Percentiles rank a stretch among this genome's conserved stretches.
phyloP scores from a whole-genome alignment of 1,284 basidiomycete species.

The Rhodotorula sp. region DNA sequence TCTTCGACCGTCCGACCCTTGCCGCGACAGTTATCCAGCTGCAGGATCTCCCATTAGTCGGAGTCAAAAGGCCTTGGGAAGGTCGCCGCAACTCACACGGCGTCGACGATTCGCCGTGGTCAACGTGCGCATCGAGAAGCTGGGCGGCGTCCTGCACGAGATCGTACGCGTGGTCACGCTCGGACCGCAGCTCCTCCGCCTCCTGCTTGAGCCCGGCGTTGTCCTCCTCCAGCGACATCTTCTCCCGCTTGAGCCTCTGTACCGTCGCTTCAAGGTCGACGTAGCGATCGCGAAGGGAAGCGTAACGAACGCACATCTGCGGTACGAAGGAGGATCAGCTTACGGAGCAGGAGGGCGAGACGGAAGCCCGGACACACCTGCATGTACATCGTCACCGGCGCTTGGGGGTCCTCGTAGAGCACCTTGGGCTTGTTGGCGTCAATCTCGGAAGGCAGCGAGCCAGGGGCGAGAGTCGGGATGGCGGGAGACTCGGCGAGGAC shows the following conservation, averaged over 20 bases:
- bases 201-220: not conserved
- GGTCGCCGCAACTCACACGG: too few relatives aligned
- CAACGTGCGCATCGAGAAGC: too few relatives aligned
- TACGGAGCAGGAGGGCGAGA: not conserved
- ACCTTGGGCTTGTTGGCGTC: not conserved
- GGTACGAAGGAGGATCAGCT: not conserved
- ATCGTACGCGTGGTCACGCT: too few relatives aligned
- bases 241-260: not conserved
- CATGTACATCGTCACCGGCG: not conserved
- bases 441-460: not conserved
- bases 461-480: not conserved
- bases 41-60: too few relatives aligned
- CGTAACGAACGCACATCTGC: not conserved
- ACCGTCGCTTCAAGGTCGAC: not conserved
- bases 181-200: not conserved
- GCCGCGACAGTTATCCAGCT: too few relatives aligned
- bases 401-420: not conserved
- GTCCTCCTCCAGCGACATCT: not conserved
- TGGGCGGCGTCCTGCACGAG: too few relatives aligned
- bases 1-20: too few relatives aligned
- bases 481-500: not conserved
- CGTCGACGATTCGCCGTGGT: too few relatives aligned
- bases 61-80: too few relatives aligned
- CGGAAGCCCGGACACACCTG: not conserved
- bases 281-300: not conserved